These are phyloP conservation scores for Daedalea quercina DNA, from an alignment of 768 basidiomycete genomes.

Conservation along the genomic window DNA sequence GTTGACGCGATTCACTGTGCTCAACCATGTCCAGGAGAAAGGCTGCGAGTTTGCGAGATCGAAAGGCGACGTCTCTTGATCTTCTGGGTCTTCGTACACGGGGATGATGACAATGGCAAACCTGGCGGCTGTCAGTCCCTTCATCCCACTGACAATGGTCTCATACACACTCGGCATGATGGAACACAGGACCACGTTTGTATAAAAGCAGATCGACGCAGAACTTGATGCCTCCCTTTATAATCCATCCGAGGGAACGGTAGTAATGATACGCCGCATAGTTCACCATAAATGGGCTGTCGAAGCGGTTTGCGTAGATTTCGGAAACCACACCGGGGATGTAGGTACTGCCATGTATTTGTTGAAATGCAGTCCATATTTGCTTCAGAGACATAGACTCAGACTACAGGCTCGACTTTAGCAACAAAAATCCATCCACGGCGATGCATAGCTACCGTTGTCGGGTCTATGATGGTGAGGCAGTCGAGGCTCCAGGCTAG, in stretches of 20 bases:
- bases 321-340: conserved; percentile 20
- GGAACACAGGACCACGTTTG: conserved; percentile 89
- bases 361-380: conserved; percentile 63
- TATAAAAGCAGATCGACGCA: conserved; percentile 94
- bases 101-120: conserved; percentile 91
- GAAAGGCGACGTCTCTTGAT: conserved; percentile 59
- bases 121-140: conserved; percentile 34
- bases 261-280: conserved; percentile 94
- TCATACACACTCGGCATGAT: conserved; percentile 81
- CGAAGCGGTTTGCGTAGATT: conserved; percentile 42
- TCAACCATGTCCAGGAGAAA: conserved; percentile 92
- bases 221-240: conserved; percentile 95
- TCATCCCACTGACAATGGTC: neutral
- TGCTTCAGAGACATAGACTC: conserved; percentile 47
- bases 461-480: conserved; percentile 58
- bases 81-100: conserved; percentile 77
- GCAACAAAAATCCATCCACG: neutral
- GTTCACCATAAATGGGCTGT: conserved; percentile 89
- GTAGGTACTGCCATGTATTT: conserved; percentile 36
- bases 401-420: conserved; percentile 30
- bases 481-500: conserved; percentile 81
- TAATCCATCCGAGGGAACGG: conserved; percentile 93
- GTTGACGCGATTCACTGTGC: conserved; percentile 94
- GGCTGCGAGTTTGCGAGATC: conserved; percentile 60
- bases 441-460: conserved; percentile 44